phyloP scores from a whole-genome alignment of 768 basidiomycete genomes.

The Mycena filopes region DNA sequence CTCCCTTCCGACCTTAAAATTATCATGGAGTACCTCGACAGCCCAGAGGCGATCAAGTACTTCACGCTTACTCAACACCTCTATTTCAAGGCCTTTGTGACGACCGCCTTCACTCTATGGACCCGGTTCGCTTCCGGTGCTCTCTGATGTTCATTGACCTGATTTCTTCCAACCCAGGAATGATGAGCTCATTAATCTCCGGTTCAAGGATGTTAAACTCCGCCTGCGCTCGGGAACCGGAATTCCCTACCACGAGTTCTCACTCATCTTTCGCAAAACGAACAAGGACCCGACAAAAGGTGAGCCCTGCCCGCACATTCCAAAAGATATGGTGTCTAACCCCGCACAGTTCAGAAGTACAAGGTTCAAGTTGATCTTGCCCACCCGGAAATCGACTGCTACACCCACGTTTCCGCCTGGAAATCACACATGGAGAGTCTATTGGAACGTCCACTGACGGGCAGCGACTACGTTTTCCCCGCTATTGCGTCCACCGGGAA shows the following conservation, averaged over 20 bases:
- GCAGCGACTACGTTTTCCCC: conserved; percentile 37
- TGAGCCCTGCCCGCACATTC: too few relatives aligned
- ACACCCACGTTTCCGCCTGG: conserved; percentile 29
- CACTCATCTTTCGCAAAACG: conserved; percentile 36
- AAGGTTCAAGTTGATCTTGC: conserved; percentile 20
- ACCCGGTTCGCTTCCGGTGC: conserved; percentile 28
- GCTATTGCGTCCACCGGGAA: conserved; percentile 35
- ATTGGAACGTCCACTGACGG: conserved; percentile 24
- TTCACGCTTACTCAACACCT: conserved; percentile 14
- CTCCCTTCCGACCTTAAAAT: conserved; percentile 30
- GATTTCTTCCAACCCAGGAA: too few relatives aligned
- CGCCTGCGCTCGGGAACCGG: conserved; percentile 7
- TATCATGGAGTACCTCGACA: conserved; percentile 23
- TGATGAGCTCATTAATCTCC: conserved; percentile 33
- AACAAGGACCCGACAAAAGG: conserved; percentile 37
- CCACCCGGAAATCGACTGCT: conserved; percentile 37
- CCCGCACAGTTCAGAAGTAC: conserved; percentile 32
- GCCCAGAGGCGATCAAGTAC: not conserved
- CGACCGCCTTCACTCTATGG: conserved; percentile 35
- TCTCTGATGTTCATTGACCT: too few relatives aligned
- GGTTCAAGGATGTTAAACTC: conserved; percentile 22
- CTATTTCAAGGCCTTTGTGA: conserved; percentile 35
- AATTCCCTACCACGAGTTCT: conserved; percentile 27
- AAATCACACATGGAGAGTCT: conserved; percentile 22
- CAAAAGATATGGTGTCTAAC: too few relatives aligned